Evolutionary conservation across 805 yeast genomes (phyloP), one percentile per base, ranked within the genome.

Genomic region (Candida ortonii): DNA sequence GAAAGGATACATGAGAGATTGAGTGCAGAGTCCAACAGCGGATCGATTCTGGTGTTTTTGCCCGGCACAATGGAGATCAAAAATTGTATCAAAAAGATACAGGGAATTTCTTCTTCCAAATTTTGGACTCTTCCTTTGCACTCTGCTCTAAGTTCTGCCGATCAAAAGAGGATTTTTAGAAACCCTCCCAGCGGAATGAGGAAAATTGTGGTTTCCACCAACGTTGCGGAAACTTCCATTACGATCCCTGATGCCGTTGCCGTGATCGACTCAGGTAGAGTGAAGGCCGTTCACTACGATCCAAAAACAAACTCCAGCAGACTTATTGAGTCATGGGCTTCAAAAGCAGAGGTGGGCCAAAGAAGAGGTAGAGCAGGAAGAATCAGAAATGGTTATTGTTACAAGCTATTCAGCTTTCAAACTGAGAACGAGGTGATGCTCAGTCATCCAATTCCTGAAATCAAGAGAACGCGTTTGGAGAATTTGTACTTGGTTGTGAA

Each of bases 331-430:
- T 68, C 71, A 4, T 90, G 95, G 87, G 86, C 87, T 15, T 89
- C 97, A 0, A 75, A 74, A 43, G 97, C 97, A 0, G 96, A 94
- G 51, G 80, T 80, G 15, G 73, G 78, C 15, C 98, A 90, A 60
- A 74, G 98, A 63, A 70, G 96, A 57, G 98, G 98, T 57, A 84
- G 98, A 67, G 90, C 97, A n/a, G 98, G 98, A 44, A 89, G 98
- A 73, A 87, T 90, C 9, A 74, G 80, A 22, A 68, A 68, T 16
- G 98, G 98, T 38, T 64, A 67, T 10, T 88, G 97, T 43, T 90
- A 78, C 59, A 88, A 84, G 53, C 53, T 90, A 29, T 90, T 75
- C 59, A 81, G 96, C 1, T 62, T 65, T 34, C 73, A 73, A 3
- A 72, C 85, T 0, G 76, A 76, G 49, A 65, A 67, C 4, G 56